Evolutionary conservation across 2,329 filamentous ascomycete genomes (phyloP).

Genomic region (Claviceps cyperi): DNA sequence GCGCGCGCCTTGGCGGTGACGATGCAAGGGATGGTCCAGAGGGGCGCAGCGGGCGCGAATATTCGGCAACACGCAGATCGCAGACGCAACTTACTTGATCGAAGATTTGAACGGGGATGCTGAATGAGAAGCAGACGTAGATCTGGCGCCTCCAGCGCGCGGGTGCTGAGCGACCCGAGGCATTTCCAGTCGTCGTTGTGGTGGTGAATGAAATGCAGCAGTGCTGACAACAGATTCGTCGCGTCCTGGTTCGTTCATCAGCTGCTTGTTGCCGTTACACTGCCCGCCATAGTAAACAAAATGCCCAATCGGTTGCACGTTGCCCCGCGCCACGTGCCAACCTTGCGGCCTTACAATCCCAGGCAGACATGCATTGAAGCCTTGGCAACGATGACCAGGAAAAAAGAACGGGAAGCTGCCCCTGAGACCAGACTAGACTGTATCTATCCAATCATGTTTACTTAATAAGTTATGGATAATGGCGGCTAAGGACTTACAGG

Average conservation of each 20-base stretch:
- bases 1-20: background rate
- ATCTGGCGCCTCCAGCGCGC: slow-evolving; percentile 33
- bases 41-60: background rate
- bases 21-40: background rate
- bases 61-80: background rate
- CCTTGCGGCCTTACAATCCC: slow-evolving; percentile 1
- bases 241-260: slow-evolving; percentile 5
- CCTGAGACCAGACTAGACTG: no score
- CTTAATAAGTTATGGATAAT: no score
- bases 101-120: slow-evolving; percentile 43
- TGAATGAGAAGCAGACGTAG: slow-evolving; percentile 30
- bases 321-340: background rate
- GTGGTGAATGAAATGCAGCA: background rate
- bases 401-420: no score
- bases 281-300: slow-evolving; percentile 8
- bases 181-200: slow-evolving; percentile 25
- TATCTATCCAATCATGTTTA: no score
- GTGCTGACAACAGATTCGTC: slow-evolving; percentile 2
- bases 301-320: slow-evolving; percentile 2
- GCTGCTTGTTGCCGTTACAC: background rate
- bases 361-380: background rate
- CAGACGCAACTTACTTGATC: slow-evolving; percentile 33
- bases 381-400: no score
- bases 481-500: no score
- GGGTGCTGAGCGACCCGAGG: slow-evolving; percentile 43